Conservation (phyloP, 306 rosid species). For the Cucumis cinereus region DNA sequence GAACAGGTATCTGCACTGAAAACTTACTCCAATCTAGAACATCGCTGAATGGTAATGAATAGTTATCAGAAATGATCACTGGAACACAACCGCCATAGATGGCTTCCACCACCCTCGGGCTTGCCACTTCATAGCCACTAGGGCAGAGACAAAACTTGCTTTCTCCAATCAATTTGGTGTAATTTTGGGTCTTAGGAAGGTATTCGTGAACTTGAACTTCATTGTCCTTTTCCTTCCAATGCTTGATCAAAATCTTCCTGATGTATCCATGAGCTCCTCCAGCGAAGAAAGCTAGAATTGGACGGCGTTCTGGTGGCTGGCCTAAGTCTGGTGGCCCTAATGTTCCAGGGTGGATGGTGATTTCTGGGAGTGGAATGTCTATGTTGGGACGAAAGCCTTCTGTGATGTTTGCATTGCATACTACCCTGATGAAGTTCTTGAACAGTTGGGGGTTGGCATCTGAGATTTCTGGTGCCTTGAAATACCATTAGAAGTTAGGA, state of each 20-base stretch:
- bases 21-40: conserved; percentile 63
- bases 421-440: conserved; percentile 41
- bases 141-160: conserved; percentile 76
- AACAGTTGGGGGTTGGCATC: conserved; percentile 34
- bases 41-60: conserved; percentile 60
- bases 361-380: conserved; percentile 63
- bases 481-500: neutral
- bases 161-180: conserved; percentile 40
- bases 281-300: conserved; percentile 48
- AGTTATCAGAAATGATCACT: conserved; percentile 40
- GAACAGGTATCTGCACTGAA: conserved; percentile 37
- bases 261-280: conserved; percentile 59
- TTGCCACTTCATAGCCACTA: conserved; percentile 74
- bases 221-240: conserved; percentile 53
- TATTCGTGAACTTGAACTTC: conserved; percentile 54
- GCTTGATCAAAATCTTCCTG: conserved; percentile 26
- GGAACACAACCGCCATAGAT: conserved; percentile 62
- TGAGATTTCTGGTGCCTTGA: conserved; percentile 56
- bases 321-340: conserved; percentile 23
- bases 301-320: conserved; percentile 21
- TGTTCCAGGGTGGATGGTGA: conserved; percentile 36
- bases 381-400: conserved; percentile 49
- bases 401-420: conserved; percentile 65
- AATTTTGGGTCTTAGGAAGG: conserved; percentile 33
- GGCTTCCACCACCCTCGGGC: conserved; percentile 75